Conservation (phyloP, 371 early-diverging fungal species). For the Mucor indicus region DNA sequence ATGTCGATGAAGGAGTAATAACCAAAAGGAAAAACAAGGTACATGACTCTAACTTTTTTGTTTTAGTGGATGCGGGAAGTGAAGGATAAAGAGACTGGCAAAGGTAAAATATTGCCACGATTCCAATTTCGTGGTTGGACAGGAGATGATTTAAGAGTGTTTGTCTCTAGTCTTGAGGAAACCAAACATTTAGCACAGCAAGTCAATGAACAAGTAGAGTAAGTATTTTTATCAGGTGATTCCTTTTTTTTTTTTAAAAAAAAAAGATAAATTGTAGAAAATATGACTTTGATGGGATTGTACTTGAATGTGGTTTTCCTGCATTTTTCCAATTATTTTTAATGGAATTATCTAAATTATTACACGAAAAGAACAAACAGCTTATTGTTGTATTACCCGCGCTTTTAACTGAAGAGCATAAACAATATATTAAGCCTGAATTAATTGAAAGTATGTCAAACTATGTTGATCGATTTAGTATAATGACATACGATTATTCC, state of each 20-base stretch:
- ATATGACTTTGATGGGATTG: constrained; percentile 55
- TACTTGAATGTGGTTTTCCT: constrained; percentile 52
- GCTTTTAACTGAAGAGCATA: constrained; percentile 26
- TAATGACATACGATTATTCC: constrained; percentile 68
- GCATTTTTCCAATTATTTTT: constrained; percentile 40
- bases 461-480: constrained; percentile 51
- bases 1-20: constrained; percentile 49
- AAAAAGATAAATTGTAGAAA: constrained; percentile 18
- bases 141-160: constrained; percentile 33
- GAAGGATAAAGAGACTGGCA: constrained; percentile 14
- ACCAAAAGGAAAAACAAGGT: background rate
- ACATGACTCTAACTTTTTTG: background rate
- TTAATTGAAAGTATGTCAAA: constrained; percentile 35
- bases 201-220: constrained; percentile 36
- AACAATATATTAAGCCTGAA: constrained; percentile 24
- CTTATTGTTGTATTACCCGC: constrained; percentile 56
- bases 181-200: constrained; percentile 20
- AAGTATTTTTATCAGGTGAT: constrained; percentile 7
- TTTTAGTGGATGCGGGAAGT: constrained; percentile 58
- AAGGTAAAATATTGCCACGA: constrained; percentile 54
- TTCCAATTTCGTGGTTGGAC: constrained; percentile 52
- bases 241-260: background rate
- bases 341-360: constrained; percentile 15
- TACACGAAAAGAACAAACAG: constrained; percentile 25
- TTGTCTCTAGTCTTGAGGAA: constrained; percentile 25